Evolutionary conservation across 1,284 basidiomycete species (phyloP), one percentile per base, ranked within the genome.

Genomic region (Cryptococcus sp.): DNA sequence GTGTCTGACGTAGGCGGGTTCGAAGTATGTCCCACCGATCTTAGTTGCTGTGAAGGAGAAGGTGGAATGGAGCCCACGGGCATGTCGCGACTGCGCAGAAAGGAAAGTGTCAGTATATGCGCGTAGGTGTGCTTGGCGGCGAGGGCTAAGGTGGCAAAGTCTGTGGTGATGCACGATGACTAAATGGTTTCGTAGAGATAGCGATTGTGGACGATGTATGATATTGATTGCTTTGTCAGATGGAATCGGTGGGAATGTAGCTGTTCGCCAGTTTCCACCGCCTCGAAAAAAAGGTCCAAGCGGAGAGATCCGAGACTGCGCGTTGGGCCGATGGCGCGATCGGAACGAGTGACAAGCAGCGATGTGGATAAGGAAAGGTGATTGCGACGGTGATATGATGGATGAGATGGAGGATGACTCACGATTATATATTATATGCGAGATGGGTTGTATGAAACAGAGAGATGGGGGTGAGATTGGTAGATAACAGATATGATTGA

Each of bases 51-150:
- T 23, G 44, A 19, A n/a, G 46, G 56, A 25, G 52, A 57, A 46
- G 45, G 31, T 5, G 50, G 39, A 41, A 50, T 59, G 5, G 56
- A 55, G 51, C 54, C 31, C 38, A 56, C 16, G 40, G 40, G 19
- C 53, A 58, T 38, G 56, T 46, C 17, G 56, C 53, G 42, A n/a
- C 42, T 45, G 22, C n/a, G n/a, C 42, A 22, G 6, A 45, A 45
- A 8, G 42, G 22, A 22, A n/a, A 19, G 19, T 45, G 42, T 45
- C 42, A 45, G 42, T 22, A 13, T 45, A 45, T 45, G 42, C 42
- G 22, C 22, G 42, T n/a, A 45, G 42, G 13, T 35, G 31, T 35
- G 31, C 8, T 35, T 3, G 31, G 31, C 31, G 25, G 25, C 25
- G 6, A 25, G 25, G 25, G 25, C 3, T 25, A 5, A 35, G 31